These are phyloP conservation scores for Teunomyces cretensis DNA, from an alignment of 805 yeast genomes.

Conservation along the genomic window DNA sequence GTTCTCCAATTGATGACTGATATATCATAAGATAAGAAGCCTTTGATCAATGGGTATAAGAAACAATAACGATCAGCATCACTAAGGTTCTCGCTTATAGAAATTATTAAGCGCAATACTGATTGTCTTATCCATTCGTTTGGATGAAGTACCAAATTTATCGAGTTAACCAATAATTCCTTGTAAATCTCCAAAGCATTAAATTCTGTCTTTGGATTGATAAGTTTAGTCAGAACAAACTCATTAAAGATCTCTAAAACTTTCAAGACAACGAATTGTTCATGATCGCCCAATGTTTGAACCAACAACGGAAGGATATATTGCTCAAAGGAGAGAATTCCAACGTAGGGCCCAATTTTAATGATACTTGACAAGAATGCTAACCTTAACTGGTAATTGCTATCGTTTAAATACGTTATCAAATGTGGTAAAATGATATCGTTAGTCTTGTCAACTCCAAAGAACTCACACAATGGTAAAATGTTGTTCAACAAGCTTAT, in stretches of 20 bases:
- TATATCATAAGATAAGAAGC: constrained; percentile 76
- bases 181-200: constrained; percentile 38
- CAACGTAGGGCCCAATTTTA: constrained; percentile 75
- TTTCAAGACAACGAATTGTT: constrained; percentile 73
- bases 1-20: constrained; percentile 64
- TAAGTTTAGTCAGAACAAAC: constrained; percentile 31
- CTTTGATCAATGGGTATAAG: constrained; percentile 75
- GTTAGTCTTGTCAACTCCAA: constrained; percentile 85
- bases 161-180: constrained; percentile 32
- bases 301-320: constrained; percentile 81
- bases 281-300: constrained; percentile 81
- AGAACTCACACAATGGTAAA: constrained; percentile 73
- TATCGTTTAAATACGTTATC: constrained; percentile 87
- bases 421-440: constrained; percentile 87
- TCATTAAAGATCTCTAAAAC: constrained; percentile 50
- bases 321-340: constrained; percentile 79
- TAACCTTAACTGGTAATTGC: constrained; percentile 62
- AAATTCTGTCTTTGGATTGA: constrained; percentile 36
- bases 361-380: constrained; percentile 72
- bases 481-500: constrained; percentile 69
- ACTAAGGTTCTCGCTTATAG: constrained; percentile 60
- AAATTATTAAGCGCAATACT: constrained; percentile 57
- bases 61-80: constrained; percentile 83
- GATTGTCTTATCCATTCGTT: constrained; percentile 81
- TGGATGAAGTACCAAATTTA: constrained; percentile 75